A percentile compares a stretch with the other conserved stretches of the same genome.
Evolutionary conservation across 2,329 filamentous ascomycete species (phyloP).

Genomic region (Penicillium sp.): DNA sequence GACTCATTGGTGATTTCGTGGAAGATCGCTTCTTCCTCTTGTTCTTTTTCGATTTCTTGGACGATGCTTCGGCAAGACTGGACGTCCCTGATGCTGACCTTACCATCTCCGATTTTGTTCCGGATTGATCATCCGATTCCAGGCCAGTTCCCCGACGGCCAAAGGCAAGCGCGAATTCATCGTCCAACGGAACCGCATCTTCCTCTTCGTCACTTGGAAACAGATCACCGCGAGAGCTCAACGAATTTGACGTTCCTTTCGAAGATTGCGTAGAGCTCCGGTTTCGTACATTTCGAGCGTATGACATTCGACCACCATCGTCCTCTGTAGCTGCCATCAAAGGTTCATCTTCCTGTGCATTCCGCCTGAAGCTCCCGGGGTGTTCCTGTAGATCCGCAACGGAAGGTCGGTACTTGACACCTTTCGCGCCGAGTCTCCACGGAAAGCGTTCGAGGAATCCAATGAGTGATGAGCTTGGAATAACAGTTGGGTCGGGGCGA

Average conservation of each 20-base stretch:
- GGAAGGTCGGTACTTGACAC: constrained; percentile 84
- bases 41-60: constrained; percentile 48
- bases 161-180: constrained; percentile 86
- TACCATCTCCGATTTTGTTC: constrained; percentile 58
- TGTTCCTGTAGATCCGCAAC: constrained; percentile 90
- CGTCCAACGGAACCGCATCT: constrained; percentile 88
- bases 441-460: constrained; percentile 84
- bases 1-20: constrained; percentile 29
- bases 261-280: constrained; percentile 81
- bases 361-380: constrained; percentile 60
- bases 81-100: constrained; percentile 52
- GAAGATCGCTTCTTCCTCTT: constrained; percentile 38
- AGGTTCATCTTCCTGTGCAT: constrained; percentile 67
- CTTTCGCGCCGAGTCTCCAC: constrained; percentile 78
- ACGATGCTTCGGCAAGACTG: constrained; percentile 49
- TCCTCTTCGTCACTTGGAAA: constrained; percentile 93
- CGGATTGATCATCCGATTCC: constrained; percentile 70
- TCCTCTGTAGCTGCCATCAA: constrained; percentile 68
- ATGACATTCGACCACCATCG: constrained; percentile 29
- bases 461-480: constrained; percentile 81
- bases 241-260: constrained; percentile 80
- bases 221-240: constrained; percentile 84
- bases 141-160: constrained; percentile 68
- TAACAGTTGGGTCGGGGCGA: constrained; percentile 77
- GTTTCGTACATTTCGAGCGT: constrained; percentile 43